Evolutionary conservation across 495 filamentous ascomycete species (phyloP), one percentile per base, ranked within the genome.

Genomic region (Cenococcum geophilum): DNA sequence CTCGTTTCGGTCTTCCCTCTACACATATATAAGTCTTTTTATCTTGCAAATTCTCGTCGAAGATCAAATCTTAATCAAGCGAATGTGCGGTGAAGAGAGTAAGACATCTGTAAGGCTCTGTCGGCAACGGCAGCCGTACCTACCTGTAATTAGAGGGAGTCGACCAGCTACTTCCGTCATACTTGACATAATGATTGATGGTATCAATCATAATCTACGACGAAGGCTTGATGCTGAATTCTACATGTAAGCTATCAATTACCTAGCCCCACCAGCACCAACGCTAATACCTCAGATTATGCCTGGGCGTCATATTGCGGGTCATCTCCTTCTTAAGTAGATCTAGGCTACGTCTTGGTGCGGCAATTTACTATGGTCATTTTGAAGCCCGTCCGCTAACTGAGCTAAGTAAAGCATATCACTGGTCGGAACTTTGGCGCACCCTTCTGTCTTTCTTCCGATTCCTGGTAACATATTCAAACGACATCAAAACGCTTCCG

Each of bases 401-500:
- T 32, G 27, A 32, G 3, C 27, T 32, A 32, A 32, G 6, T n/a
- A 32, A 32, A 64, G 64, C 78, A 18, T 97, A 96, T 72, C 95
- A 98, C 76, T 98, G 95, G 95, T 86, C 91, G 25, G 89, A 97
- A 60, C 81, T 97, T 34, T 98, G 95, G 85, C 86, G 92, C 59
- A 88, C 87, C 5, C 82, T 98, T 16, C 83, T 97, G 22, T 87
- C 89, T 25, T 85, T 97, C 52, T 85, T 97, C 72, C 89, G 90
- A 52, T 97, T 97, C 77, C 80, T 97, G 40, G 89, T 87, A 34
- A 89, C 85, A 47, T 97, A 97, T 70, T 82, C 84, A 1, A 72
- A 83, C 55, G 89, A 95, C 68, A 77, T 98, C 11, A 81, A 84
- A 60, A 74, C 74, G 34, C 73, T 87, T 48, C 74, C 80, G 0